Conservation (phyloP, 495 filamentous ascomycete species). For the Penicillium canariense region DNA sequence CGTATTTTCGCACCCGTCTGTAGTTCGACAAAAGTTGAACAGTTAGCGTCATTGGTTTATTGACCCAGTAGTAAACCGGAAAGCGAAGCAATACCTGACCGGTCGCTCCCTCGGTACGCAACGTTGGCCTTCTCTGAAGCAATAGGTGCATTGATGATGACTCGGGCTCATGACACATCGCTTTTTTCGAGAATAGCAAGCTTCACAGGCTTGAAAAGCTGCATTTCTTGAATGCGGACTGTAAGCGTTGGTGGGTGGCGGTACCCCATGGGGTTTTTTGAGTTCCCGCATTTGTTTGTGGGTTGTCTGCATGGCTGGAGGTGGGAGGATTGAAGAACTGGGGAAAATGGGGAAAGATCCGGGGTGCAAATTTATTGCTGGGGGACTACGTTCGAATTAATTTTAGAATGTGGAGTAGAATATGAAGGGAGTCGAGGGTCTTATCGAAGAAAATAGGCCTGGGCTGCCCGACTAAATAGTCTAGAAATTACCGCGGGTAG, state of each 20-base stretch:
- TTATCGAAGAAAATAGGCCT: too few species aligned
- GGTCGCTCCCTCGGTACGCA: slow-evolving; percentile 13
- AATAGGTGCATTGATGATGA: slow-evolving; percentile 14
- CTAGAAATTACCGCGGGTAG: too few species aligned
- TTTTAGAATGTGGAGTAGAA: too few species aligned
- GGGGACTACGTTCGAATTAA: too few species aligned
- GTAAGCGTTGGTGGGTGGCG: not conserved
- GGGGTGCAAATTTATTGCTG: too few species aligned
- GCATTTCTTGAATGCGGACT: not conserved
- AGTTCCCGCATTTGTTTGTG: not conserved
- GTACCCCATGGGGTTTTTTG: not conserved
- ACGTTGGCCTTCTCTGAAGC: slow-evolving; percentile 8
- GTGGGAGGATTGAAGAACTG: not conserved
- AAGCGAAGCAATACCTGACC: slow-evolving; percentile 4
- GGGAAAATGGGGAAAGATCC: not conserved
- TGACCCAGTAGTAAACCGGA: not conserved
- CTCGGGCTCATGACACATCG: slow-evolving; percentile 10
- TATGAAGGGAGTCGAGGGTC: too few species aligned
- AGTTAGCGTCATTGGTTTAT: not conserved
- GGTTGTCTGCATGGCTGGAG: not conserved
- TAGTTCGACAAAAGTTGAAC: not conserved
- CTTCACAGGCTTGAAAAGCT: slow-evolving; percentile 6
- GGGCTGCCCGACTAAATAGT: too few species aligned
- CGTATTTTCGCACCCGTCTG: not conserved
- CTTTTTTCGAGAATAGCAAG: slow-evolving; percentile 20